Percentiles rank a stretch among this genome's conserved stretches.
Evolutionary conservation across 108 stramenopile species (phyloP).

Genomic region (Epithemia pelagica): DNA sequence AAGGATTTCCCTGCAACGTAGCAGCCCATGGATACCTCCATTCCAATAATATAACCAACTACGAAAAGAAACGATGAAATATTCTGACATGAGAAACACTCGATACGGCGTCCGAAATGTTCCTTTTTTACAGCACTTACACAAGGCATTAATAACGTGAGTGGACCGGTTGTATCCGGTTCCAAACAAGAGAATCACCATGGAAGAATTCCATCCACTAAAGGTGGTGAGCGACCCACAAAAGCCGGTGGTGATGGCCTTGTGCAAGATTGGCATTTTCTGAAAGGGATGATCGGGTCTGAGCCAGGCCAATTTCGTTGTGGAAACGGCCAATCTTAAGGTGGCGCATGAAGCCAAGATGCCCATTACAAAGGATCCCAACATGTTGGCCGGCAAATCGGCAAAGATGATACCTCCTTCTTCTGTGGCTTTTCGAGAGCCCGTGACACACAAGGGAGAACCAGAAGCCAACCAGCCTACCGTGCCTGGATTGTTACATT

Average conservation of each 20-base stretch:
- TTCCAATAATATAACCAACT: constrained; percentile 66
- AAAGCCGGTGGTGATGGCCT: constrained; percentile 47
- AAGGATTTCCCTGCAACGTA: constrained; percentile 50
- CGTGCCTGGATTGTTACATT: constrained; percentile 45
- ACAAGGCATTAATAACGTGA: constrained; percentile 63
- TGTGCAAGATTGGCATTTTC: constrained; percentile 32
- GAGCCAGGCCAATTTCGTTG: constrained; percentile 43
- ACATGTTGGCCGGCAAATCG: constrained; percentile 64
- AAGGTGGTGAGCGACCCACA: constrained; percentile 77
- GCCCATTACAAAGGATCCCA: constrained; percentile 72
- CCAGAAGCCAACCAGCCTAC: constrained; percentile 46
- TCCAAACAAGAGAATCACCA: constrained; percentile 73
- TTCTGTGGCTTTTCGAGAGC: constrained; percentile 30
- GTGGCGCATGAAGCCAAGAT: constrained; percentile 25
- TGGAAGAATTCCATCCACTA: constrained; percentile 69
- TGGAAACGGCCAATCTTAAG: constrained; percentile 18
- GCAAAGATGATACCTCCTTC: constrained; percentile 66
- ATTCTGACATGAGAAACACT: constrained; percentile 3
- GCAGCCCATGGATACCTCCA: constrained; percentile 42
- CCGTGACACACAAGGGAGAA: constrained; percentile 56
- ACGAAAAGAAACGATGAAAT: constrained; percentile 39
- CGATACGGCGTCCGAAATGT: constrained; percentile 11
- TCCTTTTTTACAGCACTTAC: constrained; percentile 26
- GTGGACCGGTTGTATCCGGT: constrained; percentile 36
- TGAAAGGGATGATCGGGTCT: constrained; percentile 56